These are phyloP conservation scores for Vanderwaltozyma tropicalis DNA, from an alignment of 805 yeast species.

Conservation along the genomic window DNA sequence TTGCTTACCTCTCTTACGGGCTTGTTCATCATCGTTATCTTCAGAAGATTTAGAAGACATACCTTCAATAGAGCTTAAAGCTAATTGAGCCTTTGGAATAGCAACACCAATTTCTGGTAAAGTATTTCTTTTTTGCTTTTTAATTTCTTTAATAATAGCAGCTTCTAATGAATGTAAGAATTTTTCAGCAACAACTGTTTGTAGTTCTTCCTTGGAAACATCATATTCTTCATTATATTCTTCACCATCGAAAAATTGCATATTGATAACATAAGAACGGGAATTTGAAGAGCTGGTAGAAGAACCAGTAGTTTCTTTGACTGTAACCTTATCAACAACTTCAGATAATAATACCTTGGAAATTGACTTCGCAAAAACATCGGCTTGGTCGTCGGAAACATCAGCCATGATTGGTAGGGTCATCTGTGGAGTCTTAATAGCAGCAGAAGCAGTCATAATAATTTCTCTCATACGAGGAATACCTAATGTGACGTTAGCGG, in stretches of 20 bases:
- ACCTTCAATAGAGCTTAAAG: constrained; percentile 30
- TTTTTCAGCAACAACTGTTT: constrained; percentile 48
- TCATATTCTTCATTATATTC: constrained; percentile 88
- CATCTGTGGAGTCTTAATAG: constrained; percentile 98
- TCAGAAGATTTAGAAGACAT: constrained; percentile 32
- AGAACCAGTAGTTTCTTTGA: constrained; percentile 78
- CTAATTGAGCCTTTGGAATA: constrained; percentile 45
- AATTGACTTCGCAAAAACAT: constrained; percentile 83
- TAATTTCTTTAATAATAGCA: constrained; percentile 68
- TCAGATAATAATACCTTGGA: constrained; percentile 80
- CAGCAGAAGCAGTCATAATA: constrained; percentile 95
- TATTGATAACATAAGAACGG: constrained; percentile 64
- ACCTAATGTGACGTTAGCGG: constrained; percentile 98
- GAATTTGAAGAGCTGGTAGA: constrained; percentile 36
- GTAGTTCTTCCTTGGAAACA: constrained; percentile 69
- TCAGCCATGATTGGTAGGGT: constrained; percentile 73
- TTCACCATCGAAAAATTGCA: constrained; percentile 61
- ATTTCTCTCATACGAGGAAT: constrained; percentile 99
- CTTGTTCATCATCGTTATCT: constrained; percentile 46
- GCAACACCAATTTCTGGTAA: constrained; percentile 63
- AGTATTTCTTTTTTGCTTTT: constrained; percentile 57
- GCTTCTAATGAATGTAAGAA: constrained; percentile 66
- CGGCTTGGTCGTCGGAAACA: constrained; percentile 80
- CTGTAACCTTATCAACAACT: constrained; percentile 73
- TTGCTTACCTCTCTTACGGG: constrained; percentile 59